Evolutionary conservation across 306 rosid genomes (phyloP).

Genomic region (Macrotyloma uniflorum): DNA sequence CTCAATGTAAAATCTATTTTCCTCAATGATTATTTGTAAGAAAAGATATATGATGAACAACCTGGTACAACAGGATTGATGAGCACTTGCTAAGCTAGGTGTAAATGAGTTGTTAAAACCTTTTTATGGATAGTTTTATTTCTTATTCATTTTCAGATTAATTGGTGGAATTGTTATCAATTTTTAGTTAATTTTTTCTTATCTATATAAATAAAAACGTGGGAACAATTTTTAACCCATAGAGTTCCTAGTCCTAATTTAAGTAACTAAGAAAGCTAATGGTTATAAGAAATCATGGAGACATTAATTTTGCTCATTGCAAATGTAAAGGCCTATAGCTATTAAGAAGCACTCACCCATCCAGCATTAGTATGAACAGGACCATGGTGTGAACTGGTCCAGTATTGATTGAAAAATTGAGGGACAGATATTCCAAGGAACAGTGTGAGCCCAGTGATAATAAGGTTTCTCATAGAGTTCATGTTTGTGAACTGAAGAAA

Average conservation of each 20-base stretch:
- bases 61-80: too few relatives aligned
- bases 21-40: too few relatives aligned
- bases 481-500: constrained; percentile 90
- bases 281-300: background rate
- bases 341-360: constrained; percentile 62
- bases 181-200: too few relatives aligned
- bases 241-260: background rate
- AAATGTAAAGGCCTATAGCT: background rate
- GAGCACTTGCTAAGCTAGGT: too few relatives aligned
- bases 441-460: constrained; percentile 71
- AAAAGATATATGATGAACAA: too few relatives aligned
- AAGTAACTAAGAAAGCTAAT: background rate
- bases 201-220: too few relatives aligned
- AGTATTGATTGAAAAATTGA: constrained; percentile 69
- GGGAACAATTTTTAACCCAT: too few relatives aligned
- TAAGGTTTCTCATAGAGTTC: constrained; percentile 89
- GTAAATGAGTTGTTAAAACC: too few relatives aligned
- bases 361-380: constrained; percentile 76
- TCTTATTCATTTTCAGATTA: too few relatives aligned
- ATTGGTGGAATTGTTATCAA: too few relatives aligned
- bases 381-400: constrained; percentile 58
- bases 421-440: constrained; percentile 84
- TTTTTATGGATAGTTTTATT: too few relatives aligned
- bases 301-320: background rate
- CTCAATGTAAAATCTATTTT: too few relatives aligned